Conservation (phyloP, 306 rosid species). For the Hippophae gyantsensis region DNA sequence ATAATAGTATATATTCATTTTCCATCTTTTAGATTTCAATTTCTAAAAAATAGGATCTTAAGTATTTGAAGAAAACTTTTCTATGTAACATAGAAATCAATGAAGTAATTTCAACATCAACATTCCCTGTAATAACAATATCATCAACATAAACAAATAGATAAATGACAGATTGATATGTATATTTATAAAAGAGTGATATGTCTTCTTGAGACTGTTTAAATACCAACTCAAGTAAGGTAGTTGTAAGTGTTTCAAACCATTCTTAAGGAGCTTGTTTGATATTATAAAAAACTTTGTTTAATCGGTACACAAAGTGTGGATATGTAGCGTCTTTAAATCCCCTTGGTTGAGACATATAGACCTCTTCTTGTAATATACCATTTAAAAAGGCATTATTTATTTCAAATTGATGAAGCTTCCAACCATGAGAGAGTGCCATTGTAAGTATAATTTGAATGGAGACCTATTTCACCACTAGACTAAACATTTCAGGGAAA, state of each 20-base stretch:
- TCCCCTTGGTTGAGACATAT: not conserved
- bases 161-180: not conserved
- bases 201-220: not conserved
- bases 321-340: not conserved
- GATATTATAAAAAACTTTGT: too few relatives aligned
- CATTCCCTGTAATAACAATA: too few relatives aligned
- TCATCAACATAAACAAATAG: not conserved
- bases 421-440: not conserved
- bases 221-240: not conserved
- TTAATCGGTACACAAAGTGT: not conserved
- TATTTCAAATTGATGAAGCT: too few relatives aligned
- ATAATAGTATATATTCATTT: too few relatives aligned
- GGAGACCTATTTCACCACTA: not conserved
- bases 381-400: not conserved
- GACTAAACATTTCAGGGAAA: not conserved
- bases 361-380: not conserved
- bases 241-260: not conserved
- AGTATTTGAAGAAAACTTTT: too few relatives aligned
- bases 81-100: too few relatives aligned
- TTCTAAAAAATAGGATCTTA: too few relatives aligned
- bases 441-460: not conserved
- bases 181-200: not conserved
- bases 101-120: too few relatives aligned
- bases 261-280: not conserved
- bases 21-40: too few relatives aligned